Percentiles rank a stretch among this genome's conserved stretches.
Evolutionary conservation across 139 green algal genomes (phyloP).

Genomic region (Microglena sp.): DNA sequence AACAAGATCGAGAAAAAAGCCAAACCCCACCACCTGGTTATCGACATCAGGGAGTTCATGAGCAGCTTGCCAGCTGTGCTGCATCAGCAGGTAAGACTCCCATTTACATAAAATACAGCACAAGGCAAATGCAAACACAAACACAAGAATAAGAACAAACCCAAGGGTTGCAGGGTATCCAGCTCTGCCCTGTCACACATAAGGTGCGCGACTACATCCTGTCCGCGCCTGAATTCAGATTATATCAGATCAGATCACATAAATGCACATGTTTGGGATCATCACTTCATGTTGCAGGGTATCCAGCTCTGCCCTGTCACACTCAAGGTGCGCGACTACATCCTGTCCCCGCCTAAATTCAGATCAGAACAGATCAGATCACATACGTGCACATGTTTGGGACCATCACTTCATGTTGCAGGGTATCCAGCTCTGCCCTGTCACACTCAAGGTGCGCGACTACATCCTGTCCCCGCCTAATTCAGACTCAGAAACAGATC

Average conservation of each 20-base stretch:
- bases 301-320: neutral
- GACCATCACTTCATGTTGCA: neutral
- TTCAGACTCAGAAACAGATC: too few relatives aligned
- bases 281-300: too few relatives aligned
- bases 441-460: slow-evolving; percentile 91
- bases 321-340: slow-evolving; percentile 1
- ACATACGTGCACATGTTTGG: neutral
- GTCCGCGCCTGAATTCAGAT: neutral
- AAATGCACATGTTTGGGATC: neutral
- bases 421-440: slow-evolving; percentile 69
- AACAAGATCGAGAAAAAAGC: too few relatives aligned
- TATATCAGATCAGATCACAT: neutral
- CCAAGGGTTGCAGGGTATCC: slow-evolving; percentile 60
- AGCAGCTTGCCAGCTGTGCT: slow-evolving; percentile 76
- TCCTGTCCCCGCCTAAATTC: neutral
- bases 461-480: slow-evolving; percentile 88
- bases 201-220: slow-evolving; percentile 92
- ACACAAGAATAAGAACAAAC: too few relatives aligned
- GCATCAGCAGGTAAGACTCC: slow-evolving; percentile 68
- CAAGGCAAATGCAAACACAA: too few relatives aligned
- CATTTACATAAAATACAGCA: too few relatives aligned
- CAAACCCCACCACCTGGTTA: slow-evolving; percentile 77
- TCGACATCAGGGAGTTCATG: slow-evolving; percentile 96
- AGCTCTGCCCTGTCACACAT: slow-evolving; percentile 82
- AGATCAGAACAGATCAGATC: neutral